Percentiles rank a stretch among this genome's conserved stretches.
These are phyloP conservation scores for Aspergillus ostianus DNA, from an alignment of 495 filamentous ascomycete species.

Conservation along the genomic window DNA sequence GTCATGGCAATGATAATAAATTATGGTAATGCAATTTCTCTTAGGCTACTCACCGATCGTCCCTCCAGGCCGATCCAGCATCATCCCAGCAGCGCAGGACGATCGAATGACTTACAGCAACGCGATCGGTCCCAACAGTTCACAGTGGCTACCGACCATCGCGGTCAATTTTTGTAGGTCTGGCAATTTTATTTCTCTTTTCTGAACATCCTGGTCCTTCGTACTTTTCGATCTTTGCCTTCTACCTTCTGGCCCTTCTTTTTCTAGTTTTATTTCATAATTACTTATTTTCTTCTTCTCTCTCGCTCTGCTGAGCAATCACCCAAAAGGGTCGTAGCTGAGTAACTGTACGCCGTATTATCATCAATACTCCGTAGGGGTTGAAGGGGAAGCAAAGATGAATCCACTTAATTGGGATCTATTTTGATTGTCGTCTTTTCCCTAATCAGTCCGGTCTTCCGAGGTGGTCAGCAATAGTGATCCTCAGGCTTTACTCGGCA, in stretches of 20 bases:
- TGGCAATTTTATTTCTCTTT: constrained; percentile 5
- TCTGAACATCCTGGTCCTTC: neutral
- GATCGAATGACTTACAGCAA: constrained; percentile 31
- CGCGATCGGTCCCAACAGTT: constrained; percentile 25
- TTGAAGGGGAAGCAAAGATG: neutral
- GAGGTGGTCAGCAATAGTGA: constrained; percentile 10
- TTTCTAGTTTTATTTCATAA: no score
- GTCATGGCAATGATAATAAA: neutral
- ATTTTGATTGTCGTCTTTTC: constrained; percentile 12
- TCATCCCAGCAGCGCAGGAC: constrained; percentile 25
- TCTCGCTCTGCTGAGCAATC: neutral
- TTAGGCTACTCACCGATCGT: constrained; percentile 9
- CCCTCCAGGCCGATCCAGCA: constrained; percentile 19
- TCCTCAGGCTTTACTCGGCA: constrained; percentile 10
- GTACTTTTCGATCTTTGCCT: neutral
- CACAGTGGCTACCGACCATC: constrained; percentile 9
- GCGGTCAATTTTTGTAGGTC: constrained; percentile 1
- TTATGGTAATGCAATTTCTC: constrained; percentile 5
- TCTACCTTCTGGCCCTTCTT: no score
- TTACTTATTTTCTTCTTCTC: neutral
- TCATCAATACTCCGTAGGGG: no score
- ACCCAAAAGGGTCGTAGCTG: neutral
- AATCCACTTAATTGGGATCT: neutral
- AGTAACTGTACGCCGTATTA: neutral
- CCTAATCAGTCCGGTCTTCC: constrained; percentile 19